Evolutionary conservation across 208 protist genomes (phyloP), one percentile per base, ranked within the genome.

Genomic region (Crithidia expoeki): DNA sequence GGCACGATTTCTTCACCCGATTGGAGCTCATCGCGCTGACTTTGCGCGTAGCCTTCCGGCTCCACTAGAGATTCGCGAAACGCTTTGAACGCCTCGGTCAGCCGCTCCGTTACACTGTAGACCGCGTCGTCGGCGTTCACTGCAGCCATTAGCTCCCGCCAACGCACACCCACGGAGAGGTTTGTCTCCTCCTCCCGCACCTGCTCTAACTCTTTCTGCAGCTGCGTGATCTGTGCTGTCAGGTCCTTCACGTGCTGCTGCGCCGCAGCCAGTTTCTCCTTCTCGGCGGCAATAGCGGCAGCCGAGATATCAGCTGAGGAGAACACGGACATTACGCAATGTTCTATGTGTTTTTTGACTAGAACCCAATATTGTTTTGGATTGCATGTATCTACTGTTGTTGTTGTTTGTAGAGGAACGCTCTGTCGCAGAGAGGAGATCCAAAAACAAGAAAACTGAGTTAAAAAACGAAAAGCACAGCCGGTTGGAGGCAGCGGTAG

Each of bases 71-170:
- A 90, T 42, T 61, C 46, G 12, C 68, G 65, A 49, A 94, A 94
- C 11, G 58, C 51, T n/a, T 74, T 62, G 40, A 84, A 74, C 23
- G 79, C 67, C 17, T 70, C 68, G 25, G 49, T 78, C 30, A 97
- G 23, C 67, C 86, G 76, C 84, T 72, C 75, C 66, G 90, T 84
- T 2, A 79, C 59, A 23, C 61, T 38, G 38, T 69, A 68, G 7
- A 76, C 59, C 0, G 28, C 46, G 1, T 61, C 68, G 27, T 81
- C 69, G 10, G 40, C 46, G 65, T 88, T 74, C 19, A 94, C 72
- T 19, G 88, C 80, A 11, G 84, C 79, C 81, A 91, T 84, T 60
- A 98, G 90, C 56, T 98, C 83, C n/a, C 81, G 71, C 74, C 94
- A 90, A 12, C 90, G 73, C 10, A 97, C 64, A 59, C 97, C 82